phyloP scores from a whole-genome alignment of 225 moss, liverwort and hornwort species.

The Antitrichia curtipendula region DNA sequence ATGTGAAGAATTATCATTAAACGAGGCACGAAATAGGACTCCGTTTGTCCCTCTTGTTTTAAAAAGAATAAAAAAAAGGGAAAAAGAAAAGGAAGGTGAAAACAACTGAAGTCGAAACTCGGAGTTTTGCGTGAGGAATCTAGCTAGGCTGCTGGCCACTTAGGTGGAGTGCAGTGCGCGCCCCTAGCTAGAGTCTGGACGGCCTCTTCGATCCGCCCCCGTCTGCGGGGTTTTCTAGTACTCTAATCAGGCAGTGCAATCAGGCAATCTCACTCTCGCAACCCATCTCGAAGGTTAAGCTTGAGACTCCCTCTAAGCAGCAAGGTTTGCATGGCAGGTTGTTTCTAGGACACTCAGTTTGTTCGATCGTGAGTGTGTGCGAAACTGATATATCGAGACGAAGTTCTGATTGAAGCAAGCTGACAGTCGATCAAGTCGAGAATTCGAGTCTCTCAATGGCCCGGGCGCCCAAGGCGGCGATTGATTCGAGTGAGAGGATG shows the following conservation, averaged over 20 bases:
- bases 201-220: no score
- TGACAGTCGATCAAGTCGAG: no score
- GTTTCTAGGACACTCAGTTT: background rate
- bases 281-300: background rate
- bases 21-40: no score
- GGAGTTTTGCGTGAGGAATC: background rate
- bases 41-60: no score
- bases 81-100: background rate
- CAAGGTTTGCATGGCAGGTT: background rate
- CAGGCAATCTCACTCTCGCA: background rate
- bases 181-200: background rate
- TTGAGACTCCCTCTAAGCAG: background rate
- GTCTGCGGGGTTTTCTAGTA: background rate
- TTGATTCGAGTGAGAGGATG: constrained; percentile 1
- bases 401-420: background rate
- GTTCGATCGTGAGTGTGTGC: background rate
- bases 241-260: background rate
- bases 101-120: no score
- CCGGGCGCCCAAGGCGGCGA: background rate
- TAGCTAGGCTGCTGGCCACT: background rate
- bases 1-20: no score
- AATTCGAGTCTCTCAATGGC: background rate
- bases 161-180: background rate
- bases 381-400: background rate
- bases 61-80: rapidly evolving